phyloP scores from a whole-genome alignment of 192 early-diverging fungal genomes.

The Obelidium mucronatum region DNA sequence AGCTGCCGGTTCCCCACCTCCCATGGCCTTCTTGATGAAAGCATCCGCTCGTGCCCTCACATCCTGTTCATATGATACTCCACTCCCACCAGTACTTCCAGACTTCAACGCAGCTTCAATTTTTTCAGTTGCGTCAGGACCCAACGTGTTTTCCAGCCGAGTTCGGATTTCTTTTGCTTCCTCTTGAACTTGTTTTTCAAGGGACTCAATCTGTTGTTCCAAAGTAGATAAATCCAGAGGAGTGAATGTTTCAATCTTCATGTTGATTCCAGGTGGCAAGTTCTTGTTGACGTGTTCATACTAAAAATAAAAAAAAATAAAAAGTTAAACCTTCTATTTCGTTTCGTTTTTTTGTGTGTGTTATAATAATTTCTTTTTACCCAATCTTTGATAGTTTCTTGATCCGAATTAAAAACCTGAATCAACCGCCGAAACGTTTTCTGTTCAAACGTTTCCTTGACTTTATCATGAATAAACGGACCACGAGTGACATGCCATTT shows the following conservation, averaged over 20 bases:
- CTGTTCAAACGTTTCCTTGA: conserved; percentile 96
- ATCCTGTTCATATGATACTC: conserved; percentile 34
- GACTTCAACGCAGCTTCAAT: background rate
- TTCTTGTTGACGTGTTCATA: conserved; percentile 77
- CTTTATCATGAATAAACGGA: conserved; percentile 96
- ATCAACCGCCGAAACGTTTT: conserved; percentile 85
- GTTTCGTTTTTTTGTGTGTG: background rate
- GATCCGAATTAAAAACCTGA: conserved; percentile 79
- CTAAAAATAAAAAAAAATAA: conserved; percentile 5
- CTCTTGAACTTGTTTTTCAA: background rate
- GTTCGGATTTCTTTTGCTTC: background rate
- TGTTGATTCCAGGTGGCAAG: conserved; percentile 85
- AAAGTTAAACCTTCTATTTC: background rate
- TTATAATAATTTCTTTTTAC: conserved; percentile 32
- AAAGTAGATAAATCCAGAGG: background rate
- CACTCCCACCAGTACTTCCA: background rate
- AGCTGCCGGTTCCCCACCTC: too few species aligned
- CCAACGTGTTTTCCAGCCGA: conserved; percentile 16
- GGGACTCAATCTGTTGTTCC: background rate
- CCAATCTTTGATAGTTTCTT: conserved; percentile 77
- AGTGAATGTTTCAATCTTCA: conserved; percentile 68
- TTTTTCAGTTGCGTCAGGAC: conserved; percentile 8
- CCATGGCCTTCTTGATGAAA: conserved; percentile 24
- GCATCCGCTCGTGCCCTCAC: conserved; percentile 27
- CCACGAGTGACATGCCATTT: conserved; percentile 90